These are phyloP conservation scores for Agarophyton chilense DNA, from an alignment of 23 red algal species.

Conservation along the genomic window DNA sequence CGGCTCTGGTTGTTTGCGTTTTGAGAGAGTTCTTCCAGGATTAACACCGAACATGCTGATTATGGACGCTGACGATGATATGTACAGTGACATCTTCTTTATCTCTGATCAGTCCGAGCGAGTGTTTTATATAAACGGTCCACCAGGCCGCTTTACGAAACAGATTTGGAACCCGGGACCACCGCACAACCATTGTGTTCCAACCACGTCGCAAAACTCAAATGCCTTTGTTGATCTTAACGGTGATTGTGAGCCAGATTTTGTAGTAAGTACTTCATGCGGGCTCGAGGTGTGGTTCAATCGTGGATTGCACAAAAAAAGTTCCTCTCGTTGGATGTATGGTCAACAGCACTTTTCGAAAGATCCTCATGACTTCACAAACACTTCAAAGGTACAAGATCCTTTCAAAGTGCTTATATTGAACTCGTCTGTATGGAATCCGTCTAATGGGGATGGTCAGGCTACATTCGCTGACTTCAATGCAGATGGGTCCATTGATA, in stretches of 20 bases:
- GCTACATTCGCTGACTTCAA: conserved; percentile 88
- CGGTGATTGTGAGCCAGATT: conserved; percentile 95
- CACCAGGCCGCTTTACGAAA: conserved; percentile 30
- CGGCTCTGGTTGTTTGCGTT: conserved; percentile 38
- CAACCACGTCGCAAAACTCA: conserved; percentile 47
- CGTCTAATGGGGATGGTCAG: conserved; percentile 36
- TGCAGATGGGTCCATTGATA: conserved; percentile 82
- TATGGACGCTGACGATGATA: conserved; percentile 87
- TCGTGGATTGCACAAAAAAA: conserved; percentile 24
- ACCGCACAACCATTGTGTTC: neutral
- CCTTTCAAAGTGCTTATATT: conserved; percentile 22
- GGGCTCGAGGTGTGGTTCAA: conserved; percentile 90
- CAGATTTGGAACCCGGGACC: conserved; percentile 40
- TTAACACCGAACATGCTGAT: conserved; percentile 64
- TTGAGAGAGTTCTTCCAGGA: conserved; percentile 33
- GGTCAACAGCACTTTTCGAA: conserved; percentile 34
- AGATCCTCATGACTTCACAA: conserved; percentile 29
- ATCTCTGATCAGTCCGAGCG: conserved; percentile 35
- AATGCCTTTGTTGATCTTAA: conserved; percentile 90
- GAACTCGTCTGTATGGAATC: conserved; percentile 51
- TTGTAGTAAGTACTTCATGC: conserved; percentile 77
- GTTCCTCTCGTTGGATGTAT: conserved; percentile 25
- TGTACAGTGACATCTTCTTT: conserved; percentile 86
- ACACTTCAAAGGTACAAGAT: neutral
- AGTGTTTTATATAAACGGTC: conserved; percentile 71